Evolutionary conservation across 345 rosid species (phyloP).

Genomic region (Angophora floribunda): DNA sequence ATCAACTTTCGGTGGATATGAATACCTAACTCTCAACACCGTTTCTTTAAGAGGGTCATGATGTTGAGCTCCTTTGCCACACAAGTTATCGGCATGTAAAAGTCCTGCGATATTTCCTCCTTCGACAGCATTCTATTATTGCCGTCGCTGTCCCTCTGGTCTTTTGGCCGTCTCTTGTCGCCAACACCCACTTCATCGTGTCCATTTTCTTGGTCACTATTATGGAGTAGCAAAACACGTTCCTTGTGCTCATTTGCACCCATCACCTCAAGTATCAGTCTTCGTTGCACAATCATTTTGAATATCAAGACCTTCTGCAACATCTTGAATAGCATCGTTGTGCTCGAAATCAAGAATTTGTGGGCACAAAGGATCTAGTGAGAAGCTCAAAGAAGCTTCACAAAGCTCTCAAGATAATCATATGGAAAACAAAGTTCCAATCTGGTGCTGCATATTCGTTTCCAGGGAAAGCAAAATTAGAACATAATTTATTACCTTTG

Average conservation of each 20-base stretch:
- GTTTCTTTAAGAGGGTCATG: constrained; percentile 58
- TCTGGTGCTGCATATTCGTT: neutral
- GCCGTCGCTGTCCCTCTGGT: neutral
- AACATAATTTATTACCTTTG: neutral
- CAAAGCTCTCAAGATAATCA: neutral
- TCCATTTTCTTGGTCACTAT: too few species aligned
- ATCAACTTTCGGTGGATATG: constrained; percentile 56
- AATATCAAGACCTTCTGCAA: too few species aligned
- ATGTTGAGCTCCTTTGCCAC: constrained; percentile 65
- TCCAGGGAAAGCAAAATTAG: neutral
- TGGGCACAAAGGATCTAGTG: neutral
- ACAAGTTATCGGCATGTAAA: constrained; percentile 42
- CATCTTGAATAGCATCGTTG: neutral
- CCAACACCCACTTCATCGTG: neutral
- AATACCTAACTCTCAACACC: constrained; percentile 62
- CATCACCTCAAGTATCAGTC: too few species aligned
- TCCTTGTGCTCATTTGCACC: too few species aligned
- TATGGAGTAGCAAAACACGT: too few species aligned
- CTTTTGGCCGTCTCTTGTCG: neutral
- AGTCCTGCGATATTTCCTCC: constrained; percentile 38
- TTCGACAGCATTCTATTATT: neutral
- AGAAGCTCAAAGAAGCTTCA: neutral
- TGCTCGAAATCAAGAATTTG: neutral
- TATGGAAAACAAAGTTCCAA: neutral
- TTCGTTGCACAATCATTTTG: too few species aligned